These are phyloP conservation scores for Cystofilobasidium capitatum DNA, from an alignment of 768 basidiomycete species.

Conservation along the genomic window DNA sequence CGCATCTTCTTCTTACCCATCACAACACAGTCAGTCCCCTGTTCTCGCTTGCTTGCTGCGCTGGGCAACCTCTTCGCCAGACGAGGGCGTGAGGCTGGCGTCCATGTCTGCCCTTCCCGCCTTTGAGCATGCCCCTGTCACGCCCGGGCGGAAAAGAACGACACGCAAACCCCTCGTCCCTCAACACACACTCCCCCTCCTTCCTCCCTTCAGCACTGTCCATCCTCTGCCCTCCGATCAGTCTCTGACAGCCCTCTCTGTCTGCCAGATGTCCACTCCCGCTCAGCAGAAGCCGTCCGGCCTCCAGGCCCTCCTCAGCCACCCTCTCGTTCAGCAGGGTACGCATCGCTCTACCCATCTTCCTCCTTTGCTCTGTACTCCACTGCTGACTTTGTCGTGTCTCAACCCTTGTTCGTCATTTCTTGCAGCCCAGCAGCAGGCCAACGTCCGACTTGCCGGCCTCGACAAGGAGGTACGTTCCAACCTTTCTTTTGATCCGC, in stretches of 20 bases:
- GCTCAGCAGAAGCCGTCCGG: slow-evolving; percentile 55
- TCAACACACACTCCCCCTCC: not conserved
- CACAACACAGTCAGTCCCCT: too few relatives aligned
- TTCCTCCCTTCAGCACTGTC: not conserved
- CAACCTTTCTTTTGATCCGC: not conserved
- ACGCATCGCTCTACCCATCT: not conserved
- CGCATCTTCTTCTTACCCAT: too few relatives aligned
- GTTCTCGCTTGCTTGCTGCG: too few relatives aligned
- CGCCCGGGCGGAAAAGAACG: too few relatives aligned
- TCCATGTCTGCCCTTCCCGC: not conserved
- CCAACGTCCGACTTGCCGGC: slow-evolving; percentile 67
- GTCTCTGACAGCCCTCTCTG: not conserved
- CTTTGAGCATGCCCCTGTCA: too few relatives aligned
- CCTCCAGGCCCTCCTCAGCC: slow-evolving; percentile 71
- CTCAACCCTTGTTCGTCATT: not conserved
- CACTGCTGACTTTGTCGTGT: not conserved
- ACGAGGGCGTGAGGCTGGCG: not conserved
- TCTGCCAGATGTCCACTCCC: slow-evolving; percentile 16
- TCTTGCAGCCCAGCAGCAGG: slow-evolving; percentile 58
- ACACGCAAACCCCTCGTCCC: not conserved
- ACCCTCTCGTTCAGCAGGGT: slow-evolving; percentile 67
- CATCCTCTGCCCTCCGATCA: not conserved
- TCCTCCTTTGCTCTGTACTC: not conserved
- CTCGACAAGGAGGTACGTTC: slow-evolving; percentile 88
- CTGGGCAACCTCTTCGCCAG: too few relatives aligned